These are phyloP conservation scores for Pilatotrama ljubarskyi DNA, from an alignment of 768 basidiomycete species.

Conservation along the genomic window DNA sequence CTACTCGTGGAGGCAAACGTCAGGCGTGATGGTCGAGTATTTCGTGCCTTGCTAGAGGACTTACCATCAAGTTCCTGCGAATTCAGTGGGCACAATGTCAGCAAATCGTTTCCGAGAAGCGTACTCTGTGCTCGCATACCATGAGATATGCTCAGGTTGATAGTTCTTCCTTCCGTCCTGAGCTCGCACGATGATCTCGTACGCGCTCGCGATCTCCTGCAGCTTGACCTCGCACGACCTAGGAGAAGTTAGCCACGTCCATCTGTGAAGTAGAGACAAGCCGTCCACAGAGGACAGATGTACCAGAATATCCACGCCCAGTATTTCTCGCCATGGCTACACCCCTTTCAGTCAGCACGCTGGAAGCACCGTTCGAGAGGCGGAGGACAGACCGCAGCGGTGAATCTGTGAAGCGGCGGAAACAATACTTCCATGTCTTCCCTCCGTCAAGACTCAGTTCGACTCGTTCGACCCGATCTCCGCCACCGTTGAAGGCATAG, in stretches of 20 bases:
- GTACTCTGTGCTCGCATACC: conserved; percentile 1
- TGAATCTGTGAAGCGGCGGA: conserved; percentile 17
- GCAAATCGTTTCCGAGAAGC: neutral
- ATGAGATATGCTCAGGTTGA: conserved; percentile 24
- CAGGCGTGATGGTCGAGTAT: too few relatives aligned
- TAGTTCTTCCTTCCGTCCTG: conserved; percentile 19
- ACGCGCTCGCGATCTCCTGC: conserved; percentile 6
- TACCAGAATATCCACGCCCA: conserved; percentile 29
- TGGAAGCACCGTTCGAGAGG: neutral
- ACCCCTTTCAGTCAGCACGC: too few relatives aligned
- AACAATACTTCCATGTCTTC: conserved; percentile 25
- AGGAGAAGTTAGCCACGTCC: neutral
- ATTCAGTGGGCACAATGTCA: neutral
- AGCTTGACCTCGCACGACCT: conserved; percentile 23
- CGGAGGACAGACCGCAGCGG: conserved; percentile 11
- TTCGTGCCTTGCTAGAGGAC: neutral
- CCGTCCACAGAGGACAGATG: neutral
- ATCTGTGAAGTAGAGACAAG: neutral
- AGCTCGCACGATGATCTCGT: conserved; percentile 21
- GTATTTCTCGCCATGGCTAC: conserved; percentile 24
- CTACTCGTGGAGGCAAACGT: neutral
- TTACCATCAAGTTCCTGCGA: conserved; percentile 21
- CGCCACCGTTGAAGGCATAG: conserved; percentile 23
- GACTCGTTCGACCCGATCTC: conserved; percentile 18
- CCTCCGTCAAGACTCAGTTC: conserved; percentile 26